Base-by-base conservation (phyloP, 331 rosid genomes). In the Cydonia oblonga region DNA sequence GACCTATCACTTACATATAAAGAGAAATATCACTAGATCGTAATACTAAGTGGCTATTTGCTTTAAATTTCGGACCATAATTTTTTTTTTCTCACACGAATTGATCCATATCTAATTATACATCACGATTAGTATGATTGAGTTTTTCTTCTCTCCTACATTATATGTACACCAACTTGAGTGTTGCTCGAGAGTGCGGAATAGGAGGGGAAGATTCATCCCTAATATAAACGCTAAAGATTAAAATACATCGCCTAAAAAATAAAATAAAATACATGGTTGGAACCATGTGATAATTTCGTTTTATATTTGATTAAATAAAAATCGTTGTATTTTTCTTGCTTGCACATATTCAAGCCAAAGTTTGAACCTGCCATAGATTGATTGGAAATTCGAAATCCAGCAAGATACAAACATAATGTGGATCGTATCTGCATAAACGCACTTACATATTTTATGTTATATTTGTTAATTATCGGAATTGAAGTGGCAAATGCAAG, bases 341-440 rank as follows among this genome's bases (percentile, higher is more conserved):
- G 30, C 32, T 24, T 11, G 64, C 64, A 26, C 20, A 2, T 16
- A 29, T 63, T 63, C 24, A 56, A 56, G 74, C 18, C 54, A 33
- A 49, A 52, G 30, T 30, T n/a, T 52, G 32, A 69, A 70, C 49
- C 20, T 16, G 4, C 5, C 62, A 3, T 5, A 44, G 25, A 24
- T 71, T 20, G 38, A 70, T 35, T 33, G 29, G 63, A 81, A 76
- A 56, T 65, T 64, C 64, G 51, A 25, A 64, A 69, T 74, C 76
- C 79, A 69, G 32, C 76, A 69, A 75, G 72, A 75, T 46, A 19
- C 54, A 66, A 64, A 75, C 77, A 76, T n/a, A 38, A 65, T 1
- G 15, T 52, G 33, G 81, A 81, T 56, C 56, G 19, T 53, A 33
- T 44, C 52, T n/a, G n/a, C 35, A 61, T 22, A 23, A 81, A 59